Conservation (phyloP, 306 rosid species). For the Oemleria cerasiformis region DNA sequence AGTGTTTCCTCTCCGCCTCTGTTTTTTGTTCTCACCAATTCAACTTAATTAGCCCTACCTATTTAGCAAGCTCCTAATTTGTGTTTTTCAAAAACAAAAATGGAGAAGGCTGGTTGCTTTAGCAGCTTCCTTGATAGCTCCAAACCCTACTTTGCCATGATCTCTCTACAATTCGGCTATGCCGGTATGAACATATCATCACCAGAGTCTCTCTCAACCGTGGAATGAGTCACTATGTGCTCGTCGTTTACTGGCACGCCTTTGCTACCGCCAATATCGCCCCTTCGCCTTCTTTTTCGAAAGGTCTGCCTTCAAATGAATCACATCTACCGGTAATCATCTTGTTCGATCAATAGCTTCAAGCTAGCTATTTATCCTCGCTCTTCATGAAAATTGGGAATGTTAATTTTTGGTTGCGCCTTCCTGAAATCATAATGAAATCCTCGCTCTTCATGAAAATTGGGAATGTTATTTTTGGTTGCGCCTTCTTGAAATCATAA, state of each 20-base stretch:
- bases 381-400: too few relatives aligned
- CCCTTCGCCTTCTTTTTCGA: conserved; percentile 72
- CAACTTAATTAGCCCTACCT: not conserved
- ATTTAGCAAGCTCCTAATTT: not conserved
- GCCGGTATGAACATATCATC: conserved; percentile 86
- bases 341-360: not conserved
- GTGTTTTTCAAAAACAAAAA: not conserved
- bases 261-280: conserved; percentile 64
- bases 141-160: conserved; percentile 85
- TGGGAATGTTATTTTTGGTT: too few relatives aligned
- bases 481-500: too few relatives aligned
- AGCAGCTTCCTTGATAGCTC: conserved; percentile 48
- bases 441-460: too few relatives aligned
- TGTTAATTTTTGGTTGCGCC: too few relatives aligned
- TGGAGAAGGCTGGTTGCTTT: conserved; percentile 41
- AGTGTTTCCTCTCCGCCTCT: conserved; percentile 36
- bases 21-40: not conserved
- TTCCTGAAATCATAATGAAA: too few relatives aligned
- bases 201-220: conserved; percentile 70
- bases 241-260: conserved; percentile 89
- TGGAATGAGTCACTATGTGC: conserved; percentile 95
- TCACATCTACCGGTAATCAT: too few relatives aligned
- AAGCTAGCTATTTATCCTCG: too few relatives aligned
- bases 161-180: conserved; percentile 72
- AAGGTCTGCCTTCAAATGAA: conserved; percentile 31